phyloP scores from a whole-genome alignment of 2,329 filamentous ascomycete species.

The Mollisia scopiformis region DNA sequence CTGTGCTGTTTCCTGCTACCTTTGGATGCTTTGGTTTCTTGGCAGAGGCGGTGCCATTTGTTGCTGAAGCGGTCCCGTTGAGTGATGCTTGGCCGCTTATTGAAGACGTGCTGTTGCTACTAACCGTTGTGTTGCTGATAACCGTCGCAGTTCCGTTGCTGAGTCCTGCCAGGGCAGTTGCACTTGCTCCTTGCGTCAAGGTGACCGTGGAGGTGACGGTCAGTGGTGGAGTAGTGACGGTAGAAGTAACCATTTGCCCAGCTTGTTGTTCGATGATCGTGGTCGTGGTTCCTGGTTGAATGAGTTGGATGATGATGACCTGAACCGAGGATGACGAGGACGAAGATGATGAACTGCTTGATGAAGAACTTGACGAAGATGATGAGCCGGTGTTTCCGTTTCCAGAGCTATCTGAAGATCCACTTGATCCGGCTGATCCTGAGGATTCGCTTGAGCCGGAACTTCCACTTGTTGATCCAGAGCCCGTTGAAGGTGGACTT shows the following conservation, averaged over 20 bases:
- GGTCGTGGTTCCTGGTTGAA: conserved; percentile 8
- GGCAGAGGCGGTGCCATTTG: background rate
- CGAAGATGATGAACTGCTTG: conserved; percentile 12
- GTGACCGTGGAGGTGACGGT: conserved; percentile 19
- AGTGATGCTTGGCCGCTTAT: background rate
- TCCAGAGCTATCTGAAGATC: background rate
- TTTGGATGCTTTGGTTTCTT: background rate
- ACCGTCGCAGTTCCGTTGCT: conserved; percentile 18
- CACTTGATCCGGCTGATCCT: conserved; percentile 1
- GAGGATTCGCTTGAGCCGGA: conserved; percentile 3
- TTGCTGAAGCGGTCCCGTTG: background rate
- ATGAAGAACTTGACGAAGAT: conserved; percentile 12
- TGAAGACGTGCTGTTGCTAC: conserved; percentile 3
- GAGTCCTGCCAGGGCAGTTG: conserved; percentile 9
- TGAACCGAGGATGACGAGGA: conserved; percentile 17
- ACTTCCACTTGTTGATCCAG: background rate
- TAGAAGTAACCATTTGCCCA: conserved; percentile 20
- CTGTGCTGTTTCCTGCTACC: background rate
- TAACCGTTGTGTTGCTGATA: conserved; percentile 17
- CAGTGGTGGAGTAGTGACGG: conserved; percentile 10
- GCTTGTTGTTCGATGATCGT: conserved; percentile 7
- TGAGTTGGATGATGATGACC: conserved; percentile 21
- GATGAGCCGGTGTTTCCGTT: conserved; percentile 4
- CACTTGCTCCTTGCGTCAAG: conserved; percentile 13
- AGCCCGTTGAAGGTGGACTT: background rate